Evolutionary conservation across 176 grass and related monocot genomes (phyloP).

Genomic region (Eragrostis nindensis): DNA sequence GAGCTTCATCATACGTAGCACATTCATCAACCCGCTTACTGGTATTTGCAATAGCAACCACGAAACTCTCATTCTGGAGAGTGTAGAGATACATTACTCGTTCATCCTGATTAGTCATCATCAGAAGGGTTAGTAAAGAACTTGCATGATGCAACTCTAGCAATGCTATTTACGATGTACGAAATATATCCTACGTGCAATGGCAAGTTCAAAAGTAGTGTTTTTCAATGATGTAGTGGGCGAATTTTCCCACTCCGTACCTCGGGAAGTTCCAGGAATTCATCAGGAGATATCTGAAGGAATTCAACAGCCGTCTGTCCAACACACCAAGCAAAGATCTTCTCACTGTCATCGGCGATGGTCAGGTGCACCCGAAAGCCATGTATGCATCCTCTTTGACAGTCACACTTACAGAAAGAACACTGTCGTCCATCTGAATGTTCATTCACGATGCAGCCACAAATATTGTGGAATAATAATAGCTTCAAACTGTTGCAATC

Average conservation of each 20-base stretch:
- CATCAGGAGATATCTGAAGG: constrained; percentile 89
- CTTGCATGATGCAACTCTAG: neutral
- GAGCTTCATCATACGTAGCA: constrained; percentile 12
- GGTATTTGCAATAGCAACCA: constrained; percentile 70
- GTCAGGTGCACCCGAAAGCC: constrained; percentile 77
- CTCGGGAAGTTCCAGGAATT: constrained; percentile 79
- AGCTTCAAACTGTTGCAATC: constrained; percentile 66
- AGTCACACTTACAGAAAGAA: constrained; percentile 65
- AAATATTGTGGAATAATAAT: constrained; percentile 62
- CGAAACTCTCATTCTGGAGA: constrained; percentile 73
- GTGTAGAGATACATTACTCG: constrained; percentile 89
- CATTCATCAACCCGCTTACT: constrained; percentile 34
- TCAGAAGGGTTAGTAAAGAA: neutral
- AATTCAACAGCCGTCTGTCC: constrained; percentile 84
- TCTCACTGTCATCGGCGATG: constrained; percentile 66
- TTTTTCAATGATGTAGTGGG: neutral
- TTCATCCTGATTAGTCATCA: constrained; percentile 75
- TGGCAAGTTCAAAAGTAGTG: neutral
- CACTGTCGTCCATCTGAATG: constrained; percentile 55
- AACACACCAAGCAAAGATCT: constrained; percentile 69
- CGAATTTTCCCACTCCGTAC: constrained; percentile 40
- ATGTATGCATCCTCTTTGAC: constrained; percentile 43
- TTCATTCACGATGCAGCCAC: constrained; percentile 58
- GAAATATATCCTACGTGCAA: neutral
- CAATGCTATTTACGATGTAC: neutral